Evolutionary conservation across 352 stramenopile genomes (phyloP).

Genomic region (Phytopythium helicoides): DNA sequence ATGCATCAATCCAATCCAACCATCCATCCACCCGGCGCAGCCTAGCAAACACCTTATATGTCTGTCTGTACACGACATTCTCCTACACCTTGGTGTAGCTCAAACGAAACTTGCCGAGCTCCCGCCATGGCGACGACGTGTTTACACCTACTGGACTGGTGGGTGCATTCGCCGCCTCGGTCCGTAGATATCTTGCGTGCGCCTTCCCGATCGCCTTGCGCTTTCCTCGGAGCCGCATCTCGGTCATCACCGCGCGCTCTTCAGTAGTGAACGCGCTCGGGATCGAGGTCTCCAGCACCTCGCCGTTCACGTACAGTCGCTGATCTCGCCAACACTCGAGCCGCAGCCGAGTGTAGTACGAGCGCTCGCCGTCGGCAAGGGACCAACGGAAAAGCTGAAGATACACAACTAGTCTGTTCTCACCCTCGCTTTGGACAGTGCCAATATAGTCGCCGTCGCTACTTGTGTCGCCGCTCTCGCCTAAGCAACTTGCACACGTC

Average conservation of each 20-base stretch:
- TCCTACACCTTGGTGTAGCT: constrained; percentile 33
- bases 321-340: constrained; percentile 40
- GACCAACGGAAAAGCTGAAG: constrained; percentile 51
- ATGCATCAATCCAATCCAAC: no score
- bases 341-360: constrained; percentile 41
- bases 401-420: constrained; percentile 40
- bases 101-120: constrained; percentile 32
- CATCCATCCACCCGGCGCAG: not conserved
- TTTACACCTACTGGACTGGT: not conserved
- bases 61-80: no score
- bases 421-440: constrained; percentile 43
- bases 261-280: constrained; percentile 28
- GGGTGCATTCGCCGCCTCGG: not conserved
- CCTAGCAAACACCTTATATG: not conserved
- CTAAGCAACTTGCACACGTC: constrained; percentile 10
- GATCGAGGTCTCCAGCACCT: constrained; percentile 36
- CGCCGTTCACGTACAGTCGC: constrained; percentile 40
- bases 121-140: constrained; percentile 10
- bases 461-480: constrained; percentile 5
- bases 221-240: constrained; percentile 53
- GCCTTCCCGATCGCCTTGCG: constrained; percentile 31
- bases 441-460: constrained; percentile 60
- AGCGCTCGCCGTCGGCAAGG: constrained; percentile 17
- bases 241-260: constrained; percentile 36
- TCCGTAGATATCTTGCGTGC: constrained; percentile 13